Conservation (phyloP, 805 yeast genomes). For the Candida multigemmis region DNA sequence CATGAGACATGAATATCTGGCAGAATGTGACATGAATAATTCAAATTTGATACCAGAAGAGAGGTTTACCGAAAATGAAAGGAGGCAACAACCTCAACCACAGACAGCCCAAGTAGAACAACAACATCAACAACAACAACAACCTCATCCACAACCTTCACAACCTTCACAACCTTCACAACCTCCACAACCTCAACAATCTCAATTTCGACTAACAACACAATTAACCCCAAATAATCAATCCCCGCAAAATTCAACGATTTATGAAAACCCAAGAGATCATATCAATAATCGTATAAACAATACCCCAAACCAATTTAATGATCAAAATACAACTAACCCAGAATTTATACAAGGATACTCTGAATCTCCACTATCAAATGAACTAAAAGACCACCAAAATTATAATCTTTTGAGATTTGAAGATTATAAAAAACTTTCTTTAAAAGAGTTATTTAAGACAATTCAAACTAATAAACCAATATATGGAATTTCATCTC, state of each 20-base stretch:
- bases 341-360: constrained; percentile 1
- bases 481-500: constrained; percentile 1
- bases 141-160: constrained; percentile 3
- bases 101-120: too few relatives aligned
- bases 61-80: too few relatives aligned
- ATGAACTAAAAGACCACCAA: constrained; percentile 13
- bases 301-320: background rate
- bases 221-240: background rate
- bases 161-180: constrained; percentile 3
- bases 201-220: constrained; percentile 2
- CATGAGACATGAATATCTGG: too few relatives aligned
- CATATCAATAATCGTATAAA: constrained; percentile 1
- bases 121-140: constrained; percentile 4
- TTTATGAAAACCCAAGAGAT: constrained; percentile 1
- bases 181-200: constrained; percentile 3
- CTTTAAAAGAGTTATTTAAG: constrained; percentile 28
- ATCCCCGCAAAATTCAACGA: background rate
- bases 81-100: constrained; percentile 4
- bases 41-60: too few relatives aligned
- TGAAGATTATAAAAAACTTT: constrained; percentile 30
- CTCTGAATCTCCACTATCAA: constrained; percentile 3
- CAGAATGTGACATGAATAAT: too few relatives aligned
- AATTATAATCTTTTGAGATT: constrained; percentile 17
- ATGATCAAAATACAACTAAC: background rate
- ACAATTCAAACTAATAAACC: constrained; percentile 17